Evolutionary conservation across 2,329 filamentous ascomycete species (phyloP).

Genomic region (Pseudogymnoascus sp.): DNA sequence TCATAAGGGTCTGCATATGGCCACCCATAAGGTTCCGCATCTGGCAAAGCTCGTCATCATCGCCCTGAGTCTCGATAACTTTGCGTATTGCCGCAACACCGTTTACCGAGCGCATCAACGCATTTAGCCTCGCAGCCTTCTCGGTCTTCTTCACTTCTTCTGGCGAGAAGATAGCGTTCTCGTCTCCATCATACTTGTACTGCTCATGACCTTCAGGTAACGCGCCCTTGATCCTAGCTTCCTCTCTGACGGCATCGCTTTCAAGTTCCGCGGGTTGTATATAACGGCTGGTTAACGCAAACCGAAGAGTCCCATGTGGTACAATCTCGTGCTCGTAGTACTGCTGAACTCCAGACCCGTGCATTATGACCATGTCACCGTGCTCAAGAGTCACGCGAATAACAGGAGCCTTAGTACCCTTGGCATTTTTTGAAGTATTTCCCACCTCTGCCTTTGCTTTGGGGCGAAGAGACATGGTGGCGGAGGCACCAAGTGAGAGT

Average conservation of each 20-base stretch:
- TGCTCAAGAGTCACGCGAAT: slow-evolving; percentile 42
- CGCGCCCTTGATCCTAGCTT: slow-evolving; percentile 26
- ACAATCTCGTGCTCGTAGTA: slow-evolving; percentile 51
- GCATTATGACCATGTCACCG: slow-evolving; percentile 58
- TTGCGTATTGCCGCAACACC: neutral
- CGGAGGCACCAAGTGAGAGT: slow-evolving; percentile 48
- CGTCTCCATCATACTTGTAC: slow-evolving; percentile 26
- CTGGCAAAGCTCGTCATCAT: neutral
- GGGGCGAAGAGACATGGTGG: slow-evolving; percentile 48
- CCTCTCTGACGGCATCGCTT: slow-evolving; percentile 19
- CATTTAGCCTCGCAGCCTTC: neutral
- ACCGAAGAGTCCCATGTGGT: slow-evolving; percentile 41
- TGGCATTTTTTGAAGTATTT: slow-evolving; percentile 24
- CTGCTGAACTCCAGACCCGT: slow-evolving; percentile 48
- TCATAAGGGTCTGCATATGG: neutral
- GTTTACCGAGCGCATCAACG: neutral
- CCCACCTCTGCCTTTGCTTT: slow-evolving; percentile 34
- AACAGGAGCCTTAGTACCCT: slow-evolving; percentile 26
- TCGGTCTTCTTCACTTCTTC: neutral
- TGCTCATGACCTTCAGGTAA: slow-evolving; percentile 27
- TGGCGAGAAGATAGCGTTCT: slow-evolving; percentile 15
- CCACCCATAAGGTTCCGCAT: neutral
- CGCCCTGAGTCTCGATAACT: neutral
- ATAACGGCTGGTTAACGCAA: slow-evolving; percentile 47
- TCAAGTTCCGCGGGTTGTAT: slow-evolving; percentile 37